Evolutionary conservation across 768 basidiomycete species (phyloP), one percentile per base, ranked within the genome.

Genomic region (Russula emetica): DNA sequence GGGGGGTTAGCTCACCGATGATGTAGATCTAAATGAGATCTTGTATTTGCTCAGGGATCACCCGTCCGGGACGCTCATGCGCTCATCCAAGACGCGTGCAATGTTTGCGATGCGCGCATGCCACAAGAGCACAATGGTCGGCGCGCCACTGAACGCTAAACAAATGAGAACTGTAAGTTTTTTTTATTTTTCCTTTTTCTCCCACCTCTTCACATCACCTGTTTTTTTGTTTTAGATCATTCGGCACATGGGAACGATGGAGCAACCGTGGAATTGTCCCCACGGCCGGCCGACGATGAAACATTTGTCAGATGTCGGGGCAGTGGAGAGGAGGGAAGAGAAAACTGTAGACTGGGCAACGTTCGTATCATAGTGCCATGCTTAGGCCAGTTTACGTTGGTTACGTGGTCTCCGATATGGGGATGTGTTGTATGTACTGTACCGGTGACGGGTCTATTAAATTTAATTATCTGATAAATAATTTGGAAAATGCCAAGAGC

Each of bases 21-120:
- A 38, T 8, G 1, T 71, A 96, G 95, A 98, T 74, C 78, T 98
- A 20, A 94, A 96, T 74, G 97, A 98, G 70, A 80, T 99, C 10
- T 81, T 99, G 26, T 85, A 96, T 68, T 77, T 96, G 16, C 80
- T 99, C 76, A 84, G 84, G 42, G 90, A 95, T 70, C 79, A 82
- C 9, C 87, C 93, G 0, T 74, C 79, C 0, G 90, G 92, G 2
- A 84, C 87, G 70, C 90, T 93, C 83, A 91, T 97, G 0, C 81
- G 97, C 24, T 97, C 94, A 71, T 88, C 89, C 18, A 98, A 98
- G 74, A 93, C 91, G 18, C 83, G 94, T 16, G 81, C 86, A 5
- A 98, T 99, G 95, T 98, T 99, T 71, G 97, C 97, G 0, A 91
- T 87, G 83, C 83, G 95, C 40, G 97, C 97, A 0, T 99, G 97